Evolutionary conservation across 148 eudicot genomes (phyloP).

Genomic region (Agrostemma githago): DNA sequence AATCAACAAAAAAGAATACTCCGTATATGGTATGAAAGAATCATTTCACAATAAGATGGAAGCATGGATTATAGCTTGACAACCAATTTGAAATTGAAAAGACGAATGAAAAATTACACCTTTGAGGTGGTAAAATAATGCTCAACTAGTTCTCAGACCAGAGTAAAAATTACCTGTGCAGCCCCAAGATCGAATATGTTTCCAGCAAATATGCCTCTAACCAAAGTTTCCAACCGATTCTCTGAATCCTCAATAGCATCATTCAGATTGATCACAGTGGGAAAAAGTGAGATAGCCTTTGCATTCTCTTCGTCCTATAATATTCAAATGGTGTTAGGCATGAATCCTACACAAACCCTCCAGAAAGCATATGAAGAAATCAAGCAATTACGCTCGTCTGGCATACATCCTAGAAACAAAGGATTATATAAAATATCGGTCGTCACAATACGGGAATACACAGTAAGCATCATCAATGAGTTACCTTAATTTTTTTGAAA

Average conservation of each 20-base stretch:
- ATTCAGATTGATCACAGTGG: constrained; percentile 61
- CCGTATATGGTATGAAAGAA: neutral
- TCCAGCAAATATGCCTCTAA: constrained; percentile 95
- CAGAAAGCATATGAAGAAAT: neutral
- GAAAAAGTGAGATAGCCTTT: constrained; percentile 84
- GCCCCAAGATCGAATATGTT: constrained; percentile 99
- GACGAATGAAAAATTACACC: neutral
- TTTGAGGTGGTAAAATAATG: neutral
- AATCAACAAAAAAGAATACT: neutral
- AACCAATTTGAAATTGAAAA: neutral
- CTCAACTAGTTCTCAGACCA: neutral
- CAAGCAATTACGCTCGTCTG: neutral
- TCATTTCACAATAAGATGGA: neutral
- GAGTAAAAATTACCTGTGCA: constrained; percentile 62
- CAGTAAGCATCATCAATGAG: neutral
- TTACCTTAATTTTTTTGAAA: constrained; percentile 95
- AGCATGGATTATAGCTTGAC: neutral
- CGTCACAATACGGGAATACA: neutral
- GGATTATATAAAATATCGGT: neutral
- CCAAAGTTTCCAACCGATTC: constrained; percentile 72
- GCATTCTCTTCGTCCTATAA: constrained; percentile 94
- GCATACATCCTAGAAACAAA: neutral
- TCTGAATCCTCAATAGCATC: constrained; percentile 85
- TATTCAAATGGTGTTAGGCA: constrained; percentile 7
- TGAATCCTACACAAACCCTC: neutral